These are phyloP conservation scores for Pyrenochaeta sp. DNA, from an alignment of 2,329 filamentous ascomycete genomes.

Conservation along the genomic window DNA sequence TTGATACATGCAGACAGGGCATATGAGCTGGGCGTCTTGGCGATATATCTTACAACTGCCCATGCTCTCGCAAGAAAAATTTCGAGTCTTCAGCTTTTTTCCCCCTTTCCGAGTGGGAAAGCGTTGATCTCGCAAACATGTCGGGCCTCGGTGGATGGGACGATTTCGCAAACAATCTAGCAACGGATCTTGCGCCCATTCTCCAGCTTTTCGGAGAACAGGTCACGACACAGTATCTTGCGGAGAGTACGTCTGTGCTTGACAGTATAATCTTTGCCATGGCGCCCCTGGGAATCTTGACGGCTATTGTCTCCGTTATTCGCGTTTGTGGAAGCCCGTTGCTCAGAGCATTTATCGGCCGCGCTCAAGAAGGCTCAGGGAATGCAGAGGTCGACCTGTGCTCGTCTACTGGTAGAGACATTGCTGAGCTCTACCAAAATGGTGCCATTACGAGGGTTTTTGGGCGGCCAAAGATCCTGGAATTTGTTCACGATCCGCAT, in stretches of 20 bases:
- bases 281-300: constrained; percentile 53
- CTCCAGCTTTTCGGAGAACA: constrained; percentile 40
- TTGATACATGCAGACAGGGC: no score
- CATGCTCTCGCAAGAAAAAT: no score
- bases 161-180: constrained; percentile 52
- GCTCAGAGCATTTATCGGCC: constrained; percentile 52
- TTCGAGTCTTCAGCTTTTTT: no score
- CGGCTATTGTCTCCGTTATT: constrained; percentile 44
- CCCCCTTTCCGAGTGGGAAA: no score
- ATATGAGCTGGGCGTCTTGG: no score
- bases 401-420: constrained; percentile 17
- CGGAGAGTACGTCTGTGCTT: constrained; percentile 21
- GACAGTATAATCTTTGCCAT: constrained; percentile 50
- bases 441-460: no score
- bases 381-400: background rate
- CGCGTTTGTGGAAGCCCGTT: constrained; percentile 37
- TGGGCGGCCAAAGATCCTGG: no score
- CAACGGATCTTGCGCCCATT: constrained; percentile 43
- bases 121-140: no score
- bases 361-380: background rate
- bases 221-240: constrained; percentile 46
- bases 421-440: no score
- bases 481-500: no score
- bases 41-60: no score
- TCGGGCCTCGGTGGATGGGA: constrained; percentile 27